Percentiles rank a stretch among this genome's conserved stretches.
Conservation (phyloP, 2,329 filamentous ascomycete genomes). For the Verticillium nonalfalfae region DNA sequence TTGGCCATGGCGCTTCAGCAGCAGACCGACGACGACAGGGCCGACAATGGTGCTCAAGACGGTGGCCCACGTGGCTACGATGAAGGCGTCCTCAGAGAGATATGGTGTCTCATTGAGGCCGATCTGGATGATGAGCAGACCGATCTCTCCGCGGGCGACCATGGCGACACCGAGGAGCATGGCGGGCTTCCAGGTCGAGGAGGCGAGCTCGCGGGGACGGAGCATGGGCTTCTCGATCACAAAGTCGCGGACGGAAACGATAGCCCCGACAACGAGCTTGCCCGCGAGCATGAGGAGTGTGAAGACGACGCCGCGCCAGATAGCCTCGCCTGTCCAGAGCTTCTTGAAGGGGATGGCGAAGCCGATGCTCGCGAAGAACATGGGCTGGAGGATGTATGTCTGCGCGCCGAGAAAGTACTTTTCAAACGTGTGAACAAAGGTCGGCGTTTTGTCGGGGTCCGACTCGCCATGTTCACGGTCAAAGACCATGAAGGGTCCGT, state of each 20-base stretch:
- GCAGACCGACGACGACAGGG: slow-evolving; percentile 42
- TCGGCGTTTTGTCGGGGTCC: slow-evolving; percentile 23
- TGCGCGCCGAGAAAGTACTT: slow-evolving; percentile 26
- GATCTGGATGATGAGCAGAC: slow-evolving; percentile 42
- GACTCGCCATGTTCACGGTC: slow-evolving; percentile 24
- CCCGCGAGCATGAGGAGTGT: slow-evolving; percentile 46
- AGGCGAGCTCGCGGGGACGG: slow-evolving; percentile 1
- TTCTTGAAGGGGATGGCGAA: slow-evolving; percentile 53
- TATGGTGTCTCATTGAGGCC: slow-evolving; percentile 28
- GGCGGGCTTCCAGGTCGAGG: slow-evolving; percentile 38
- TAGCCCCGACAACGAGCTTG: slow-evolving; percentile 20
- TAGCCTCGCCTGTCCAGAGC: slow-evolving; percentile 41
- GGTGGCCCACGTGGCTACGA: slow-evolving; percentile 50
- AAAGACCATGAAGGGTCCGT: slow-evolving; percentile 24
- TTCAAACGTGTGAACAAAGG: slow-evolving; percentile 30
- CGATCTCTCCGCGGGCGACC: slow-evolving; percentile 55
- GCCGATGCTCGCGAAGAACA: slow-evolving; percentile 54
- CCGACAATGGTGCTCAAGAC: slow-evolving; percentile 50
- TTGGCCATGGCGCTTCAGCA: slow-evolving; percentile 22
- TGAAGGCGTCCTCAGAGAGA: slow-evolving; percentile 45
- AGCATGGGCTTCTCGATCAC: slow-evolving; percentile 1
- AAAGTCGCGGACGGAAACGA: slow-evolving; percentile 24
- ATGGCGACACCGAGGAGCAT: slow-evolving; percentile 51
- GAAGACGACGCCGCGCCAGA: slow-evolving; percentile 54
- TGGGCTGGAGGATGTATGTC: slow-evolving; percentile 42